phyloP scores from a whole-genome alignment of 495 filamentous ascomycete genomes.

The Lophium mytilinum region DNA sequence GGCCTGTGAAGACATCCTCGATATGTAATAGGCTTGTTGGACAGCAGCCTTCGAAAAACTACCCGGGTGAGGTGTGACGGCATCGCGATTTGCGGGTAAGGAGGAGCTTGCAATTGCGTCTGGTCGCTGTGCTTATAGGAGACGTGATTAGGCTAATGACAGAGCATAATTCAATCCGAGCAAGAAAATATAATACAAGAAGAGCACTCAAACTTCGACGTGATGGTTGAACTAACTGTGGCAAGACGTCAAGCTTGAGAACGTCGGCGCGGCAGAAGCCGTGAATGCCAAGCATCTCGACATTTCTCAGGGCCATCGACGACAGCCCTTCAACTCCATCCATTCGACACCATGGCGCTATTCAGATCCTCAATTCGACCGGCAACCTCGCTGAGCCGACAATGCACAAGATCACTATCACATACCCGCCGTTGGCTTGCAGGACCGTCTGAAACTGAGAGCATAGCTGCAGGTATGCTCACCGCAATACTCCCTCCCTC shows the following conservation, averaged over 20 bases:
- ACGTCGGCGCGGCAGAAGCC: neutral
- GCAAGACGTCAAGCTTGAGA: neutral
- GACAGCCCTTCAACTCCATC: too few relatives aligned
- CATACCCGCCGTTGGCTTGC: too few relatives aligned
- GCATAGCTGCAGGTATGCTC: too few relatives aligned
- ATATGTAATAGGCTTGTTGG: slow-evolving; percentile 49
- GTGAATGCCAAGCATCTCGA: neutral
- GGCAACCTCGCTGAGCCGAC: too few relatives aligned
- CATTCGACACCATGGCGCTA: neutral
- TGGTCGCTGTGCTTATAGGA: neutral
- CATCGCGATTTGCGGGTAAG: slow-evolving; percentile 41
- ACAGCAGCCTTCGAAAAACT: slow-evolving; percentile 62
- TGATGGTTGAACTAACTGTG: neutral
- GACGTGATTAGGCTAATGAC: neutral
- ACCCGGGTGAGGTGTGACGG: slow-evolving; percentile 72
- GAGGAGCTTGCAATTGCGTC: slow-evolving; percentile 7
- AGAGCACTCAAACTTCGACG: neutral
- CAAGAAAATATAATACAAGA: slow-evolving; percentile 9
- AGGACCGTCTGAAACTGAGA: too few relatives aligned
- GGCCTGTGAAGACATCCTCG: slow-evolving; percentile 34
- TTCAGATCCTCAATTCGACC: neutral
- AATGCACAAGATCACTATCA: too few relatives aligned
- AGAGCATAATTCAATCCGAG: too few relatives aligned
- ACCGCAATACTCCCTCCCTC: too few relatives aligned
- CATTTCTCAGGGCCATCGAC: neutral